These are phyloP conservation scores for Sanghuangporus sanghuang DNA, from an alignment of 1,284 basidiomycete species.

Conservation along the genomic window DNA sequence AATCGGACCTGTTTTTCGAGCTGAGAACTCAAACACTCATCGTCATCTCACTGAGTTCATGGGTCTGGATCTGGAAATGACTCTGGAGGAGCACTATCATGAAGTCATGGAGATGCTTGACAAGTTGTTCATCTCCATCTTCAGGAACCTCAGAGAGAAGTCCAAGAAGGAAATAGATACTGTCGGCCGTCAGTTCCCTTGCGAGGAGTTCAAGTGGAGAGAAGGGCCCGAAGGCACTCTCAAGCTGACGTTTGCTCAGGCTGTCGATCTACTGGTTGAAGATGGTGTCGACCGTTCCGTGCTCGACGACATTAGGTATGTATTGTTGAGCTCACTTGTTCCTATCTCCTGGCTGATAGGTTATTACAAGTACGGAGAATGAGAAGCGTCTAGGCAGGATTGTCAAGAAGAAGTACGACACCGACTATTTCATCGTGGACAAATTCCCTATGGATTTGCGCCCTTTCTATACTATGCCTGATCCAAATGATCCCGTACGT, in stretches of 20 bases:
- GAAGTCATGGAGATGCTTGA: slow-evolving; percentile 90
- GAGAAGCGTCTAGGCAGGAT: slow-evolving; percentile 90
- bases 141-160: slow-evolving; percentile 73
- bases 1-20: slow-evolving; percentile 94
- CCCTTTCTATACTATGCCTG: slow-evolving; percentile 99
- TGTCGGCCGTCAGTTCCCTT: slow-evolving; percentile 85
- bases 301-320: slow-evolving; percentile 86
- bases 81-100: slow-evolving; percentile 97
- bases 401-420: slow-evolving; percentile 89
- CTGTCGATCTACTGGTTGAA: slow-evolving; percentile 79
- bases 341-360: slow-evolving; percentile 2
- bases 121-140: slow-evolving; percentile 78
- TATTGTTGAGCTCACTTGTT: slow-evolving; percentile 11
- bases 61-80: slow-evolving; percentile 99
- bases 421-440: slow-evolving; percentile 97
- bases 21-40: slow-evolving; percentile 97
- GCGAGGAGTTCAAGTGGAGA: slow-evolving; percentile 86
- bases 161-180: slow-evolving; percentile 80
- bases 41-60: slow-evolving; percentile 99
- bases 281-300: slow-evolving; percentile 73
- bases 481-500: slow-evolving; percentile 79
- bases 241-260: slow-evolving; percentile 82
- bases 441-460: slow-evolving; percentile 92
- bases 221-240: slow-evolving; percentile 79
- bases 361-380: slow-evolving; percentile 70